A percentile compares a stretch with the other conserved stretches of the same genome.
Evolutionary conservation across 345 rosid species (phyloP).

Genomic region (Isatis tinctoria): DNA sequence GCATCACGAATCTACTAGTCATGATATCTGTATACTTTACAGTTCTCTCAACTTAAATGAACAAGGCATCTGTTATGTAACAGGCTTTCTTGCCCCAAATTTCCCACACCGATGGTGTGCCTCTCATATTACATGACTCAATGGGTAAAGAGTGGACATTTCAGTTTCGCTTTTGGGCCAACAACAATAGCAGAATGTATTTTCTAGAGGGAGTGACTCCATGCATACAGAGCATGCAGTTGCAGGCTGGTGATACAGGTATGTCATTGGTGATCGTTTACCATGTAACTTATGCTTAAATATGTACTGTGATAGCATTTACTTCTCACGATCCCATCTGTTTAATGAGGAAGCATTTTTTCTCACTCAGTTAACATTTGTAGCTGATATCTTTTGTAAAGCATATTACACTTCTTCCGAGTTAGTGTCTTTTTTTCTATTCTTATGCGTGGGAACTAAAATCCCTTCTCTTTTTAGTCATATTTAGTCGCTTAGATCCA

Average conservation of each 20-base stretch:
- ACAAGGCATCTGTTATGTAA: constrained; percentile 14
- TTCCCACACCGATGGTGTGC: constrained; percentile 83
- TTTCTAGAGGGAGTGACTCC: constrained; percentile 91
- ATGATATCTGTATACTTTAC: constrained; percentile 13
- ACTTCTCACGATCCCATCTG: neutral
- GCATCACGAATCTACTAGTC: constrained; percentile 1
- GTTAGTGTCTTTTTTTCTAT: constrained; percentile 5
- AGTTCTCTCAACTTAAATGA: neutral
- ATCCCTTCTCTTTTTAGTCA: constrained; percentile 51
- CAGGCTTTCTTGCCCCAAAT: constrained; percentile 92
- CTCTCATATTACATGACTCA: constrained; percentile 87
- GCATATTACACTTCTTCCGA: constrained; percentile 9
- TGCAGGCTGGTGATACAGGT: constrained; percentile 99
- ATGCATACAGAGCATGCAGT: constrained; percentile 87
- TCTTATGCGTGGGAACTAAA: constrained; percentile 16
- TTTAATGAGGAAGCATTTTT: constrained; percentile 1
- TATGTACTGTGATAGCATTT: constrained; percentile 3
- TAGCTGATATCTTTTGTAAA: constrained; percentile 5
- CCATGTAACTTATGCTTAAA: constrained; percentile 8
- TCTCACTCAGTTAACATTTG: neutral
- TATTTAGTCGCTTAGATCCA: constrained; percentile 90
- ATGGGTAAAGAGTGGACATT: constrained; percentile 95
- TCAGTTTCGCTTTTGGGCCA: constrained; percentile 97
- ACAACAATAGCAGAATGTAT: constrained; percentile 88
- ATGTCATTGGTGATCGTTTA: constrained; percentile 22